Evolutionary conservation across 257 asterid species (phyloP), one percentile per base, ranked within the genome.

Genomic region (Henckelia pumila): DNA sequence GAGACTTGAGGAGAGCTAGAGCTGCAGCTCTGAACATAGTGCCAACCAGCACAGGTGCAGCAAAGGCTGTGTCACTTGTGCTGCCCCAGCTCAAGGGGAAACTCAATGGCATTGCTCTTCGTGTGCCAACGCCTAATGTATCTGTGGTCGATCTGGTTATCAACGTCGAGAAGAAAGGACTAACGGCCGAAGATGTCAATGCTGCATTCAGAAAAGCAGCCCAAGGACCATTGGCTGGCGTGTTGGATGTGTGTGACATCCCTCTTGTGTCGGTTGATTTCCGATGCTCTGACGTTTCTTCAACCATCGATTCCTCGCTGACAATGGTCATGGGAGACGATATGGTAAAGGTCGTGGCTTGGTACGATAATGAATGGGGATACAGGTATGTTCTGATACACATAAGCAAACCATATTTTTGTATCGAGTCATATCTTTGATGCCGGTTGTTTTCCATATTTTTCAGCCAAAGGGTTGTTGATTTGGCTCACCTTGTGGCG

Each of bases 351-450:
- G 98, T 89, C 40, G 89, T 92, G n/a, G 98, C 98, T 6, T 92
- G 98, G 98, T 92, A 92, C 26, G 98, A 92, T 76, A 92, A 92
- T 24, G 98, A 92, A 78, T 92, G 96, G 98, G 98, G 98, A 69
- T 92, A 92, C 84, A 92, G 97, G 97, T 84, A 85, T 2, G 2
- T 47, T 47, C 55, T 8, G 4, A 16, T 47, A 17, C 7, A 21
- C 7, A 40, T 0, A 61, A 19, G 19, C 52, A 35, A 10, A 8
- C 16, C 55, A 47, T 47, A 17, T 5, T 3, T 11, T 23, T 3
- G 22, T 10, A 22, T 32, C 9, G 30, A 2, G 60, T 30, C 13
- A 11, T 26, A 21, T 35, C 49, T 20, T 62, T 53, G 13, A 20
- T 47, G 29, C 0, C 23, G 21, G 14, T 47, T 10, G 14, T 63